A percentile compares a stretch with the other conserved stretches of the same genome.
Conservation (phyloP, 495 filamentous ascomycete species). For the Hypomontagnella monticulosa region DNA sequence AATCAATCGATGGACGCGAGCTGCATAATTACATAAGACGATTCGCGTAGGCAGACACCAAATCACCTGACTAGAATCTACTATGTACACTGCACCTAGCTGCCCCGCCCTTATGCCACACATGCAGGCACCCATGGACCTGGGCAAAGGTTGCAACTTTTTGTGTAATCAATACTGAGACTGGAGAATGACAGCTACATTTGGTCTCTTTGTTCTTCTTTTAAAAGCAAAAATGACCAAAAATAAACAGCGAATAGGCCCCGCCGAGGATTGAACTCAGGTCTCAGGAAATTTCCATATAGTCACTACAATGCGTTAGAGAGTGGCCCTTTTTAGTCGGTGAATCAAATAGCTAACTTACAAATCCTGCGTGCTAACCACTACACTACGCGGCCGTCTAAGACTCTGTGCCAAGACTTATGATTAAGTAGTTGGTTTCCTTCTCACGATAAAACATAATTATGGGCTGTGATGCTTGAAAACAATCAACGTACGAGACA, state of each 20-base stretch:
- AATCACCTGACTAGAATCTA: constrained; percentile 31
- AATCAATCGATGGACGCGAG: background rate
- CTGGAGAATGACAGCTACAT: no score
- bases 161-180: no score
- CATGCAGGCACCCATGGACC: no score
- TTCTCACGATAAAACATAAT: no score
- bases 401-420: background rate
- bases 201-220: no score
- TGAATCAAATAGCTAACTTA: background rate
- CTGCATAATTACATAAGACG: constrained; percentile 27
- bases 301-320: constrained; percentile 7
- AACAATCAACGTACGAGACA: no score
- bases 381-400: constrained; percentile 19
- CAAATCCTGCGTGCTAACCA: constrained; percentile 28
- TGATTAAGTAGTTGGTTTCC: no score
- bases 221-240: background rate
- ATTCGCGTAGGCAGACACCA: constrained; percentile 40
- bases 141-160: no score
- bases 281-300: constrained; percentile 14
- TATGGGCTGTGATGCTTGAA: no score
- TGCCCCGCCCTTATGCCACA: no score
- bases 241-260: constrained; percentile 1
- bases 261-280: constrained; percentile 28
- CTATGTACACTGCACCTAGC: background rate
- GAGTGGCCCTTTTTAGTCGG: background rate